Evolutionary conservation across 768 basidiomycete genomes (phyloP).

Genomic region (Tephrocybe sp.): DNA sequence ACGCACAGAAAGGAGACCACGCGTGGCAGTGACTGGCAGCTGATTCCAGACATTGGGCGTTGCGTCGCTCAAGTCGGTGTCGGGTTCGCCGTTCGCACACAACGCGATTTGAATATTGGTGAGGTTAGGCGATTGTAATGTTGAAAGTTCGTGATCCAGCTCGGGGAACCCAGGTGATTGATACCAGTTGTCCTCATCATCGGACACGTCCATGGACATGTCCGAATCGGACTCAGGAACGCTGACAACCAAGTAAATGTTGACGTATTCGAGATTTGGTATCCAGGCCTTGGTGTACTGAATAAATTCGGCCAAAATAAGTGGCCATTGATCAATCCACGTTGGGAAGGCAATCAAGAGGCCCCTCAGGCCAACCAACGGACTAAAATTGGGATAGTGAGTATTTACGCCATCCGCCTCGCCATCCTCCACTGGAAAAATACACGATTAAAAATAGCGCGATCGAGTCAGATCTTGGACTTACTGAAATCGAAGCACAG

Average conservation of each 20-base stretch:
- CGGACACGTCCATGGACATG: neutral
- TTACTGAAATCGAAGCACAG: constrained; percentile 2
- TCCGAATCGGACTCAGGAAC: neutral
- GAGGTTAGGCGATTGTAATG: neutral
- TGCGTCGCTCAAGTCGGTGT: neutral
- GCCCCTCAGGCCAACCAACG: neutral
- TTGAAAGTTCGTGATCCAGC: neutral
- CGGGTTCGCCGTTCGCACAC: neutral
- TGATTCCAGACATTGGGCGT: neutral
- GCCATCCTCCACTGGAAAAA: constrained; percentile 4
- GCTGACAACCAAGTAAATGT: neutral
- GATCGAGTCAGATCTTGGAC: neutral
- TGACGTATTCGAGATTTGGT: neutral
- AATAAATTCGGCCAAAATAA: neutral
- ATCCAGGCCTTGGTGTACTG: neutral
- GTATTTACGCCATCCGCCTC: no score
- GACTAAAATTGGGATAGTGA: neutral
- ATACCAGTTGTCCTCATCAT: neutral
- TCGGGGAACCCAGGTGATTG: neutral
- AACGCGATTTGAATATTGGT: neutral
- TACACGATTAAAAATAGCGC: neutral
- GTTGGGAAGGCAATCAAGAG: constrained; percentile 4
- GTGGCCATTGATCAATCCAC: constrained; percentile 1
- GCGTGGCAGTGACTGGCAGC: neutral
- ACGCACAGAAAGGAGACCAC: neutral